Evolutionary conservation across 179 eudicot genomes (phyloP).

Genomic region (Heliamphora pulchella): DNA sequence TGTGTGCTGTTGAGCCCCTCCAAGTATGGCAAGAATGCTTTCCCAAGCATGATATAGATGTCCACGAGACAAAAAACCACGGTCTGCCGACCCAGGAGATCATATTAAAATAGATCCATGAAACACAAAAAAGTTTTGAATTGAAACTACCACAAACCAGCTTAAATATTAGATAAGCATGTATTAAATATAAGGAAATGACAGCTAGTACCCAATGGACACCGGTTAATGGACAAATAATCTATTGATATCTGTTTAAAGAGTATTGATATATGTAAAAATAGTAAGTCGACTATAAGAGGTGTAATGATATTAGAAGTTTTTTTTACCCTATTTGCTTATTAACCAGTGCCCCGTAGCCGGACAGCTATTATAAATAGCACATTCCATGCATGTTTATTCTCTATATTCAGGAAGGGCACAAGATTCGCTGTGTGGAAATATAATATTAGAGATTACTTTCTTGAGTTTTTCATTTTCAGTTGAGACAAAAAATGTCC

Average conservation of each 20-base stretch:
- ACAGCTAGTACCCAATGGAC: too few relatives aligned
- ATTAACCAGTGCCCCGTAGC: too few relatives aligned
- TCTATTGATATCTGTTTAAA: too few relatives aligned
- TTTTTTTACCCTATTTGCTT: too few relatives aligned
- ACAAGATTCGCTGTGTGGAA: background rate
- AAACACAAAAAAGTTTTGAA: background rate
- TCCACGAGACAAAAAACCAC: constrained; percentile 98
- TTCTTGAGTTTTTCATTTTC: background rate
- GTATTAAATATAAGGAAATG: too few relatives aligned
- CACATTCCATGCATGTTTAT: background rate
- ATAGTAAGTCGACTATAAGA: too few relatives aligned
- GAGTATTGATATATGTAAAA: too few relatives aligned
- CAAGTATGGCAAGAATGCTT: constrained; percentile 79
- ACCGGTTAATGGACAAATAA: too few relatives aligned
- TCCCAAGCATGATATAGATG: constrained; percentile 92
- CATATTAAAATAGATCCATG: background rate
- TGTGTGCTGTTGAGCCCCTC: constrained; percentile 94
- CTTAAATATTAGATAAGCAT: background rate
- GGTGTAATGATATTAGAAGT: too few relatives aligned
- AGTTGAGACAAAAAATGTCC: too few relatives aligned
- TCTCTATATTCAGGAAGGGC: background rate
- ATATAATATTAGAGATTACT: background rate
- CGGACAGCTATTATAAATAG: background rate
- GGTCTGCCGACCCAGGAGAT: constrained; percentile 48
- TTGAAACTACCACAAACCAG: background rate